Conservation (phyloP, 768 basidiomycete species). For the Leccinum barrowsii region DNA sequence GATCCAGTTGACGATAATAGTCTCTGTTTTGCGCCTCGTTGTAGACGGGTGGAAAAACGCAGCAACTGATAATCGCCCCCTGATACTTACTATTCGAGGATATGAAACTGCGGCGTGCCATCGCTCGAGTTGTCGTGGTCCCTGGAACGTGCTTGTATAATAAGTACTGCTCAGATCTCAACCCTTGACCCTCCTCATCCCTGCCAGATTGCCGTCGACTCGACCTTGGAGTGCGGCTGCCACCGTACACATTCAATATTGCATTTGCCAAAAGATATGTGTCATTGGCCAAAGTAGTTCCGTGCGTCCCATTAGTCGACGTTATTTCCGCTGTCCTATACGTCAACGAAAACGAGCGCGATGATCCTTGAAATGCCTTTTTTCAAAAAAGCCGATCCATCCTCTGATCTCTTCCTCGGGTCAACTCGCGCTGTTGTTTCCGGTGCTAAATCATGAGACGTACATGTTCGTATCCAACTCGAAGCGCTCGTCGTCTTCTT, state of each 20-base stretch:
- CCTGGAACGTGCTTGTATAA: slow-evolving; percentile 19
- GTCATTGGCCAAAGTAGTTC: not conserved
- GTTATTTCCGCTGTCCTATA: slow-evolving; percentile 8
- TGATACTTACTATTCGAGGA: not conserved
- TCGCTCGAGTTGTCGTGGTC: not conserved
- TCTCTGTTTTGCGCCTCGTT: not conserved
- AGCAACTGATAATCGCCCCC: not conserved
- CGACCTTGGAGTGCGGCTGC: slow-evolving; percentile 13
- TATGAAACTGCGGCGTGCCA: slow-evolving; percentile 14
- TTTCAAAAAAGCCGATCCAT: not conserved
- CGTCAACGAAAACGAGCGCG: not conserved
- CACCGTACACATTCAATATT: slow-evolving; percentile 7
- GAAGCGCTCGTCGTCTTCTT: not conserved
- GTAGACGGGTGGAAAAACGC: slow-evolving; percentile 1
- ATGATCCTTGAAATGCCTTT: not conserved
- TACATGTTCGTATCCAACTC: not conserved
- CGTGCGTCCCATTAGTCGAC: not conserved
- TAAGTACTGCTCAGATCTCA: not conserved
- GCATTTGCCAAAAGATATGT: not conserved
- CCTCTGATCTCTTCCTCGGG: slow-evolving; percentile 3
- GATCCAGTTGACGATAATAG: not conserved
- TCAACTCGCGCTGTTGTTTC: not conserved
- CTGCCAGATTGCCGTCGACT: slow-evolving; percentile 5
- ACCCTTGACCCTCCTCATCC: slow-evolving; percentile 20
- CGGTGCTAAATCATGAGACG: not conserved